Evolutionary conservation across 2,329 filamentous ascomycete genomes (phyloP), one percentile per base, ranked within the genome.

Genomic region (Decorospora gaudefroyi): DNA sequence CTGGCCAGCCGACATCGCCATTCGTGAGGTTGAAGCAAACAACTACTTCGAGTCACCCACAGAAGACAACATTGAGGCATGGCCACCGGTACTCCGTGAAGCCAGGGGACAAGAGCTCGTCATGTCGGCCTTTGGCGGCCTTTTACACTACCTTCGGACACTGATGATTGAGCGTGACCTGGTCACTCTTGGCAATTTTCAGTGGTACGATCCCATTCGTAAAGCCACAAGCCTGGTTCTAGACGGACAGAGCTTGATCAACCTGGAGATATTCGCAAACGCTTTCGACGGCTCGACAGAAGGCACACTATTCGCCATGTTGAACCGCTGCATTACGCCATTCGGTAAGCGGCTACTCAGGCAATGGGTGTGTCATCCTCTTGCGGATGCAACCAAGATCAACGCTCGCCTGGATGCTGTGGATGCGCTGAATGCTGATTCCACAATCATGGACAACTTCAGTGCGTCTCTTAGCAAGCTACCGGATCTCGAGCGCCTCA

Each of bases 291-390:
- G 91, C 6, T 84, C 89, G 10, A 68, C 78, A 0, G 87, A 95
- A 26, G 93, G 93, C 5, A 97, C 93, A 0, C 74, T 99, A 1
- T 99, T 97, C 71, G 82, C 81, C 37, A 83, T 99, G 53, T 80
- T 99, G 38, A 97, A 99, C 69, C 84, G 90, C 37, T 99, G 93
- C 66, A 86, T 96, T 51, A 97, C 93, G 3, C 92, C 93, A 0
- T 99, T 99, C 65, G 93, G 93, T 44, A 99, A 99, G 73, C 87
- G 93, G 8, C 83, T 96, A 69, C 90, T 99, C 69, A 87, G 91
- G 41, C 90, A 96, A 68, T 99, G 93, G 93, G 87, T 99, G 2
- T 97, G 92, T 62, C 93, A 99, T 69, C 93, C 93, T 2, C 77
- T 99, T 10, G 90, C 90, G 67, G 87, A 96, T 70, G 85, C 88